Evolutionary conservation across 2,329 filamentous ascomycete genomes (phyloP), one percentile per base, ranked within the genome.

Genomic region (Anthostomella pinea): DNA sequence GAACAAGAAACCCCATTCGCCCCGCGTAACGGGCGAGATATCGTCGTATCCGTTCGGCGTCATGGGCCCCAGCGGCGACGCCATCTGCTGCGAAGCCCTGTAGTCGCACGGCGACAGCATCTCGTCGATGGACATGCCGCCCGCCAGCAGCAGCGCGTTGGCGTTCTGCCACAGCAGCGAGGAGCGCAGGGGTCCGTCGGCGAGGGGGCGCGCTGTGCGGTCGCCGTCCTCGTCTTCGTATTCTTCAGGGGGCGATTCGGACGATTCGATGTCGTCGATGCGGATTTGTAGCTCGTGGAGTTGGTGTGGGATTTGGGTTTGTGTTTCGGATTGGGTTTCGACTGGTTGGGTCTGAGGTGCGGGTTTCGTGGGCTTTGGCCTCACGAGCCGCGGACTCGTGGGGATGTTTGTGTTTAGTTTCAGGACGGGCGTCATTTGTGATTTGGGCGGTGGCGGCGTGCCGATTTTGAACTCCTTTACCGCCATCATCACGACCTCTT

Each of bases 1-100:
- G 62, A 79, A 76, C 47, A 83, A 56, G 51, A 77, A 77, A 0
- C 76, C 74, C 79, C 79, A 83, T 58, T 82, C 79, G 5, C 75
- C 75, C 25, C 73, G 67, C 7, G 79, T 82, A 16, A 75, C 70
- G 5, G 79, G 79, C 32, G 76, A 80, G 37, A 82, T 76, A 51
- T 83, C 79, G 14, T 79, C 77, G 45, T 75, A 77, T 6, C 64
- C 70, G 45, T 80, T 78, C 2, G 77, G 78, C 38, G 78, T 81
- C 59, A 64, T 57, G 1, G 77, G 72, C 0, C 73, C 75, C 14
- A 69, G 45, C 30, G 40, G 54, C 36, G 57, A 52, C 32, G 45
- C 38, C 18, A 46, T 27, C 33, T 45, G 31, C 31, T 35, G 23
- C 33, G 19, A 39, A 25, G 41, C 39, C 25, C 30, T 31, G 2